Base-by-base conservation (phyloP, 1,284 basidiomycete species). In the Cryptococcus sp. region DNA sequence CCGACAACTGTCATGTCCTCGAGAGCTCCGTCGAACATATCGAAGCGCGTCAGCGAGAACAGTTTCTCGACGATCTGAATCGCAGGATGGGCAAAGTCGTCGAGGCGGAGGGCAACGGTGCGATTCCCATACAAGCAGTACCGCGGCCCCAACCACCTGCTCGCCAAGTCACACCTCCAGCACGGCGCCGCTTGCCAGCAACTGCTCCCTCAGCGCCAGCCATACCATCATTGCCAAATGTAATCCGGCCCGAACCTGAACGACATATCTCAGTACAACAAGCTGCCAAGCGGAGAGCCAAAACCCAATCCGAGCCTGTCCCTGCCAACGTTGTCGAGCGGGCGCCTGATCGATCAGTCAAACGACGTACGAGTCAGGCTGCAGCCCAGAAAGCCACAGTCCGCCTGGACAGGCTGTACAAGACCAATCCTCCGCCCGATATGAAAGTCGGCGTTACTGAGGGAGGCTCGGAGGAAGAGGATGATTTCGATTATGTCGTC, bases 21-120 rank as follows among this genome's bases (percentile, higher is more conserved):
- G 74, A 75, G 8, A 68, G 70, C 10, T 56, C 54, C 16, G 68
- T 77, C 19, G 71, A 72, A 3, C 66, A 68, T 19, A 63, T 78
- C 22, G 73, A 78, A 45, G 62, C 46, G 4, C 49, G 63, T 6
- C 77, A 78, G 53, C 64, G 69, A 3, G 50, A 52, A 3, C 54
- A 62, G 19, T 79, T 79, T 52, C 51, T 73, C 47, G 52, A 41
- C 13, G 63, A 58, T 22, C 62, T 62, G 6, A 50, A 57, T 42
- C 56, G 60, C 50, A 61, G 68, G 20, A 56, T 71, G 47, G 64
- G 58, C 48, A 73, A 69, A 41, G 53, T 55, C 1, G 60, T 63
- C 0, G 60, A 58, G 16, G 48, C 41, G 30, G 46, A 61, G 52
- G 27, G 50, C 47, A 35, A 35, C 30, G 30, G 13, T 35, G 30